Base-by-base conservation (phyloP, 108 stramenopile genomes). In the Chaetoceros tenuissimus region DNA sequence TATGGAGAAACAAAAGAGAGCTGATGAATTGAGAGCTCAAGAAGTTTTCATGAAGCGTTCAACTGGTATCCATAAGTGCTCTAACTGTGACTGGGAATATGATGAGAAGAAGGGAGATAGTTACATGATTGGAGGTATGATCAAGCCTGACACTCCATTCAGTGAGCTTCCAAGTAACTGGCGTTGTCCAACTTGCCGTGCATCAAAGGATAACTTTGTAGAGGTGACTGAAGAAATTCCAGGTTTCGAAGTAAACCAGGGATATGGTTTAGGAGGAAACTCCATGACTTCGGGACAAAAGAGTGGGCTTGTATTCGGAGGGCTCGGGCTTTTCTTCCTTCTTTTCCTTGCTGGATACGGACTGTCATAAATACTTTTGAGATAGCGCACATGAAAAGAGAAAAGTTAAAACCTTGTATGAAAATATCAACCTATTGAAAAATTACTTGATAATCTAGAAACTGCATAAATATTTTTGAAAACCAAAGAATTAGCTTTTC, bases 221-320 rank as follows among this genome's bases (percentile, higher is more conserved):
- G 89, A 90, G 47, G 75, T 84, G 23, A 87, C 89, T 0, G 84
- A 88, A 51, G 91, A 91, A 40, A 94, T 96, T 72, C 87, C 93
- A 7, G 95, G 93, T 26, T 96, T 96, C 58, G 94, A 89, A 55
- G 94, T 94, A 26, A 96, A 96, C 64, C 88, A 88, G 62, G 82
- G 84, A 20, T 96, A 94, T 72, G 95, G 95, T 47, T 88, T 96
- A 46, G 95, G 95, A 55, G 77, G 74, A 0, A 96, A 96, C 59
- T 52, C 79, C 16, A 84, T 94, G 92, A 89, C 93, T 2, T 54
- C 85, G 3, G 84, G 79, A 2, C 78, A 96, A 68, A 94, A 94
- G 71, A 94, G 87, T 63, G 40, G 70, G 7, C 67, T 92, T 46
- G 90, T 96, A 47, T 96, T 94, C 60, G 95, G 95, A 2, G 82